Percentiles rank a stretch among this genome's conserved stretches.
phyloP scores from a whole-genome alignment of 345 rosid genomes.

The Populus ilicifolia region DNA sequence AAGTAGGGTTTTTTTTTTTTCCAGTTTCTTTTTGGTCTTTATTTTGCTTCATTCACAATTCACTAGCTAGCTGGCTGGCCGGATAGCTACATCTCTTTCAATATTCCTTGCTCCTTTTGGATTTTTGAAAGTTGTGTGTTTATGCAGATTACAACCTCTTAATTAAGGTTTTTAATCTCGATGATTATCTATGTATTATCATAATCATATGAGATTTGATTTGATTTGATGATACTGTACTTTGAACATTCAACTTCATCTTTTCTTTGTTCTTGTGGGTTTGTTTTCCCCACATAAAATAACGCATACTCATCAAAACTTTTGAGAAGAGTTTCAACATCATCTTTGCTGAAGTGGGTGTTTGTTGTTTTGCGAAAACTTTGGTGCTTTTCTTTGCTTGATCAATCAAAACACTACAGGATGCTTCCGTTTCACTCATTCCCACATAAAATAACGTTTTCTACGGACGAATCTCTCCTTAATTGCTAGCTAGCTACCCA shows the following conservation, averaged over 20 bases:
- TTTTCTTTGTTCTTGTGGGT: background rate
- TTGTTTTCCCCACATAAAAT: slow-evolving; percentile 43
- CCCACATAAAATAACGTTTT: slow-evolving; percentile 32
- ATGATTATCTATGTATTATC: background rate
- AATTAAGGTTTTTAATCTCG: background rate
- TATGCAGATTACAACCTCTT: background rate
- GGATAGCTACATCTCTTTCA: background rate
- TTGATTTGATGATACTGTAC: background rate
- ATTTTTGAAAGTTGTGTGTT: background rate
- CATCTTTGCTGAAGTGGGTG: slow-evolving; percentile 30
- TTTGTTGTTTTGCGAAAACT: slow-evolving; percentile 23
- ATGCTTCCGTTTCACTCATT: slow-evolving; percentile 36
- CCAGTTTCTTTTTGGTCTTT: background rate
- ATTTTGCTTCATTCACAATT: background rate
- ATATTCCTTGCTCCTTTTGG: background rate
- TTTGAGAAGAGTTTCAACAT: slow-evolving; percentile 3
- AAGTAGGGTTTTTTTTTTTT: background rate
- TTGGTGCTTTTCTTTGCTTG: slow-evolving; percentile 36
- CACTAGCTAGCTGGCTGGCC: background rate
- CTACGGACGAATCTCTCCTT: background rate
- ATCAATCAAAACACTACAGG: slow-evolving; percentile 24
- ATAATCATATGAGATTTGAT: background rate
- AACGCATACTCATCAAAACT: slow-evolving; percentile 23
- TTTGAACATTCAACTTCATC: background rate
- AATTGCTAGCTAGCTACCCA: background rate